Base-by-base conservation (phyloP, 345 rosid species). In the Aquilaria sinensis region DNA sequence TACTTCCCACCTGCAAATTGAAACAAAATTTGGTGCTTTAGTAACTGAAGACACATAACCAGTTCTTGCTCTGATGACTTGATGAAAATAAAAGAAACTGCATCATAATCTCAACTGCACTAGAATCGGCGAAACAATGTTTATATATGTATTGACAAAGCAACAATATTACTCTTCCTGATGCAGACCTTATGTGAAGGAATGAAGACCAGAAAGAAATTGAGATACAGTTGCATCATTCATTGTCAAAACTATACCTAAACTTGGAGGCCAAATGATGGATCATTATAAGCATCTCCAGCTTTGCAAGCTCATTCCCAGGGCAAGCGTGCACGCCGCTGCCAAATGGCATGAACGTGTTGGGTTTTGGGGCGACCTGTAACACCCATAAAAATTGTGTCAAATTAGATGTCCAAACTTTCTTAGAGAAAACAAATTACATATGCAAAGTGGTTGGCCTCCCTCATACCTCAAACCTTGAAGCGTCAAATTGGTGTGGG, bases 291-390 rank as follows among this genome's bases (percentile, higher is more conserved):
- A 85, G 84, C 78, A 85, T 81, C 79, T 88, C 91, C 74, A 85
- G 68, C 87, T 81, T 85, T 61, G 96, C 96, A 60, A 88, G 83
- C 68, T 88, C 89, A 70, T 85, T 88, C 66, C 91, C 96, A 1
- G 96, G 96, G 57, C 96, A 88, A 50, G 85, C 76, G 71, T 88
- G 96, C 9, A 58, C 81, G 63, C 96, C 96, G 61, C 70, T 77
- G 30, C 96, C 96, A 68, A 88, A 88, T 76, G 96, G 91, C 89
- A 83, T 67, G 61, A 76, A 88, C 48, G 89, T 85, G 67, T 83
- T 74, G 68, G 89, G 83, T 63, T 80, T 85, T 37, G 81, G 84
- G 1, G 83, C 66, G 57, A 75, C 87, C 96, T 88, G 48, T 43
- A 34, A 30, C 55, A 51, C 46, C 37, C 55, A 15, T 34, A 56